phyloP scores from a whole-genome alignment of 1,139 yeast genomes.

The Protomyces inouyei region DNA sequence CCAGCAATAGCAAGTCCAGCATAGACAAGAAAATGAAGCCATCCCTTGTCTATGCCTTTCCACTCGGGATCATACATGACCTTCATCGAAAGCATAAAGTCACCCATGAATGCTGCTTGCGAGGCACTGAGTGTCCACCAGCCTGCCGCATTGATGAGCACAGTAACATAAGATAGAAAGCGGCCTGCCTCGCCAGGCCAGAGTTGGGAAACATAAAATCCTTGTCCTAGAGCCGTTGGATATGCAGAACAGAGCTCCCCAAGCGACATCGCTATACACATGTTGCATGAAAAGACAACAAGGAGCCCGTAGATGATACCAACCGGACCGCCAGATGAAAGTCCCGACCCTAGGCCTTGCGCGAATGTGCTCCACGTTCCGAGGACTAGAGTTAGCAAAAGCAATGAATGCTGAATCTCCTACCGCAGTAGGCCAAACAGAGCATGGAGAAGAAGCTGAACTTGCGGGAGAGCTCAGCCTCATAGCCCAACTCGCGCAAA shows the following conservation, averaged over 20 bases:
- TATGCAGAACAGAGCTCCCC: constrained; percentile 61
- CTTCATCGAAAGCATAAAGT: constrained; percentile 9
- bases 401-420: background rate
- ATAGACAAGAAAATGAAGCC: constrained; percentile 12
- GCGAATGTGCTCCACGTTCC: constrained; percentile 23
- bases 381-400: background rate
- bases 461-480: constrained; percentile 5
- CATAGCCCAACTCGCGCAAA: constrained; percentile 8
- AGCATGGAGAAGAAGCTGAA: constrained; percentile 19
- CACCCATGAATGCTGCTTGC: constrained; percentile 34
- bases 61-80: constrained; percentile 14
- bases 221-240: constrained; percentile 52
- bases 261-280: constrained; percentile 52
- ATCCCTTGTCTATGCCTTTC: constrained; percentile 7
- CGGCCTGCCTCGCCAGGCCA: constrained; percentile 25
- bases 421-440: constrained; percentile 5
- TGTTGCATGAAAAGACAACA: constrained; percentile 52
- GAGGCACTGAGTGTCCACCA: constrained; percentile 23
- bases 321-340: constrained; percentile 36
- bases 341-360: constrained; percentile 17
- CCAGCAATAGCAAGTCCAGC: constrained; percentile 3
- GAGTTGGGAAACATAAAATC: constrained; percentile 34
- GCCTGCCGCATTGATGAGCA: constrained; percentile 30
- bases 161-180: constrained; percentile 32
- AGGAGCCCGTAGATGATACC: constrained; percentile 71